Conservation (phyloP, 345 rosid genomes). For the Conringia planisiliqua region DNA sequence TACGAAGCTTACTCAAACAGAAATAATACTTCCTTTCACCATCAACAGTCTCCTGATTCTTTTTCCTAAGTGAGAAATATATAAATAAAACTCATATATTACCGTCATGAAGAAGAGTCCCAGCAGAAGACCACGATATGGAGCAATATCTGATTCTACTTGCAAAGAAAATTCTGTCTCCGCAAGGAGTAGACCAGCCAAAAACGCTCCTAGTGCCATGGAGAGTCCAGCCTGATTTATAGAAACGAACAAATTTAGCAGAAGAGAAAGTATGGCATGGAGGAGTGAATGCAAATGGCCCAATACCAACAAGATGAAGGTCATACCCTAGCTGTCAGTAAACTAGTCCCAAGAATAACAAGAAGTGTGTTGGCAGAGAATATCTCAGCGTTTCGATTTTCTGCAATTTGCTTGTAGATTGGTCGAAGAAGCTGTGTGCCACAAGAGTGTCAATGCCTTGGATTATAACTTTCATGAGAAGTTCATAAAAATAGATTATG, state of each 20-base stretch:
- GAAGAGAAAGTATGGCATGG: not conserved
- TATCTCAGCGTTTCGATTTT: conserved; percentile 96
- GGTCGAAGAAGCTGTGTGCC: conserved; percentile 86
- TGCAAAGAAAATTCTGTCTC: conserved; percentile 99
- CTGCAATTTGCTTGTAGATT: conserved; percentile 94
- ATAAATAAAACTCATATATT: conserved; percentile 24
- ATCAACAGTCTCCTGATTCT: not conserved
- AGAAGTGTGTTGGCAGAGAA: conserved; percentile 97
- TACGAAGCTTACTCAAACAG: not conserved
- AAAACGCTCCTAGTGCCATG: conserved; percentile 97
- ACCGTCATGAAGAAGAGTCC: conserved; percentile 99
- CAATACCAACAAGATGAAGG: conserved; percentile 23
- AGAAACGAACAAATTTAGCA: not conserved
- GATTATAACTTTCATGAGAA: conserved; percentile 5
- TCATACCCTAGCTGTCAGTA: conserved; percentile 96
- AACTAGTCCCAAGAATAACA: conserved; percentile 96
- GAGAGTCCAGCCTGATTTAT: conserved; percentile 92
- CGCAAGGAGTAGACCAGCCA: conserved; percentile 98
- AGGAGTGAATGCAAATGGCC: not conserved
- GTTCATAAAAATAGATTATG: conserved; percentile 17
- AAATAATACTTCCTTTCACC: not conserved
- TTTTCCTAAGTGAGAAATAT: not conserved
- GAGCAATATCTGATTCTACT: conserved; percentile 99
- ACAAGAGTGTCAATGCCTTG: conserved; percentile 9
- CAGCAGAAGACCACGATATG: conserved; percentile 93